These are phyloP conservation scores for Litchi chinensis DNA, from an alignment of 345 rosid genomes.

Conservation along the genomic window DNA sequence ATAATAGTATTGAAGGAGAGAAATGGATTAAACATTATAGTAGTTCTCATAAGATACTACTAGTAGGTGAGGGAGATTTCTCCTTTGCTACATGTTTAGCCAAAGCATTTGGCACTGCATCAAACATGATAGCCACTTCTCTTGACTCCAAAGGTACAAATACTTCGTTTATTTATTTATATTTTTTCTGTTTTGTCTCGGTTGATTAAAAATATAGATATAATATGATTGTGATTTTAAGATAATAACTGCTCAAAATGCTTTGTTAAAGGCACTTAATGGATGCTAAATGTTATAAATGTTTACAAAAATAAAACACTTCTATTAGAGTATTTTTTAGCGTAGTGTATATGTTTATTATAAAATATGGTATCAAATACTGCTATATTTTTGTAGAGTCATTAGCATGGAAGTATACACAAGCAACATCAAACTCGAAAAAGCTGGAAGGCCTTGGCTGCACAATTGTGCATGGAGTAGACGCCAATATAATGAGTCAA, in stretches of 20 bases:
- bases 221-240: too few relatives aligned
- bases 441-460: slow-evolving; percentile 26
- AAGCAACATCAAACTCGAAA: slow-evolving; percentile 21
- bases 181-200: neutral
- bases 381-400: neutral
- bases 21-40: slow-evolving; percentile 43
- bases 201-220: neutral
- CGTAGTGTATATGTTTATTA: too few relatives aligned
- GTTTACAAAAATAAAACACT: too few relatives aligned
- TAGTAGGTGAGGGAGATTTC: slow-evolving; percentile 67
- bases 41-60: slow-evolving; percentile 39
- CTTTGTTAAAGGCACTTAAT: too few relatives aligned
- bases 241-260: too few relatives aligned
- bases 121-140: slow-evolving; percentile 50
- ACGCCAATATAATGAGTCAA: slow-evolving; percentile 25
- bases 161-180: too few relatives aligned
- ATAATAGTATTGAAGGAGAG: neutral
- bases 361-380: too few relatives aligned
- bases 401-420: slow-evolving; percentile 10
- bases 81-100: slow-evolving; percentile 56
- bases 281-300: too few relatives aligned
- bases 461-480: slow-evolving; percentile 31
- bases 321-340: too few relatives aligned
- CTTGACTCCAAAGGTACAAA: slow-evolving; percentile 38
- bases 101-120: slow-evolving; percentile 47